Percentiles rank a stretch among this genome's conserved stretches.
phyloP scores from a whole-genome alignment of 2,329 filamentous ascomycete genomes.

The Trichoderma koningiopsis region DNA sequence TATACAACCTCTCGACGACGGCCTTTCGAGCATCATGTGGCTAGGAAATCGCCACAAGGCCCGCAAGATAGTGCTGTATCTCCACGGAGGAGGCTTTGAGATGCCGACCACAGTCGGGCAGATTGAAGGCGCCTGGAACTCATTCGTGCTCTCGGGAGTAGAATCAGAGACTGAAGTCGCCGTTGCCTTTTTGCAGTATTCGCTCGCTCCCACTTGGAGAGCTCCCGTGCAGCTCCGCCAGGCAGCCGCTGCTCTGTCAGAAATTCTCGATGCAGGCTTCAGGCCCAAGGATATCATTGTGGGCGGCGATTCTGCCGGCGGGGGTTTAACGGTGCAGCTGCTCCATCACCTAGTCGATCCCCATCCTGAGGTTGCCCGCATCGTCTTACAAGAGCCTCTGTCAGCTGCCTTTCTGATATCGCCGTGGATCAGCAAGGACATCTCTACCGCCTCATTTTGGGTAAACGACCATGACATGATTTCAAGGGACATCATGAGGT shows the following conservation, averaged over 20 bases:
- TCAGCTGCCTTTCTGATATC: constrained; percentile 40
- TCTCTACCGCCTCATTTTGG: constrained; percentile 30
- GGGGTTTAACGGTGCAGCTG: constrained; percentile 39
- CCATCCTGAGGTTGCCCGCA: constrained; percentile 29
- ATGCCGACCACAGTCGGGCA: constrained; percentile 32
- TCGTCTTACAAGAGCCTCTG: constrained; percentile 34
- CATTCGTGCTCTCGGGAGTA: constrained; percentile 30
- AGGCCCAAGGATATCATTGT: constrained; percentile 37
- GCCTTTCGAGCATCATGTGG: constrained; percentile 33
- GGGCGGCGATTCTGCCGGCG: constrained; percentile 44
- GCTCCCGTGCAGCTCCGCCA: constrained; percentile 40
- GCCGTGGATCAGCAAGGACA: constrained; percentile 36
- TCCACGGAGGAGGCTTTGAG: constrained; percentile 37
- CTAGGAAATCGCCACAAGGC: constrained; percentile 34
- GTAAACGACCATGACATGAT: constrained; percentile 42
- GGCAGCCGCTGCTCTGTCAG: constrained; percentile 36
- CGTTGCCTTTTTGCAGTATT: constrained; percentile 42
- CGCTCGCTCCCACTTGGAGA: constrained; percentile 36
- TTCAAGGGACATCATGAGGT: constrained; percentile 26
- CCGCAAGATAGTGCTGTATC: constrained; percentile 35
- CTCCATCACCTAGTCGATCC: constrained; percentile 40
- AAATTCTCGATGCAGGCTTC: constrained; percentile 37
- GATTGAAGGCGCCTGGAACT: constrained; percentile 35
- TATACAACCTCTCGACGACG: constrained; percentile 29
- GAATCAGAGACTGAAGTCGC: constrained; percentile 33